Conservation (phyloP, 129 eudicot species). For the Dittrichia graveolens region DNA sequence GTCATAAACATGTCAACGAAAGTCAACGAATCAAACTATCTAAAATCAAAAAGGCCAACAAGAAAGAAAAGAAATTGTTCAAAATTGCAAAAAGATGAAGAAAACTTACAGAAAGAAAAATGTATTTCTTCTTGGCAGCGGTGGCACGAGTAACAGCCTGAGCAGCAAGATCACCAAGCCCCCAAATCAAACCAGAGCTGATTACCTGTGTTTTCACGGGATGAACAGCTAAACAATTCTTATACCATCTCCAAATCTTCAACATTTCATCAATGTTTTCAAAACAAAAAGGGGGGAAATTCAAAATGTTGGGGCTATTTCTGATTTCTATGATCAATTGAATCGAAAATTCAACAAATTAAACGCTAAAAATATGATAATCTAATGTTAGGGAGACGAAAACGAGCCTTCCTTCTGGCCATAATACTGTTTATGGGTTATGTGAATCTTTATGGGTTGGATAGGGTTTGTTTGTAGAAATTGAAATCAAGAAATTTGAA, state of each 20-base stretch:
- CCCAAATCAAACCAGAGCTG: slow-evolving; percentile 89
- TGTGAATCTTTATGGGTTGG: slow-evolving; percentile 22
- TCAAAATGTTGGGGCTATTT: background rate
- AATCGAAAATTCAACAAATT: background rate
- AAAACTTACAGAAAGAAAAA: slow-evolving; percentile 36
- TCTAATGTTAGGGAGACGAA: background rate
- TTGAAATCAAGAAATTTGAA: slow-evolving; percentile 30
- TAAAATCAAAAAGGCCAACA: too few species aligned
- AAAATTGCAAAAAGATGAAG: background rate
- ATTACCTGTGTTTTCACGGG: slow-evolving; percentile 92
- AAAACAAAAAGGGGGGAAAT: background rate
- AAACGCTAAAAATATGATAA: background rate
- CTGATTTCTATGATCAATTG: slow-evolving; percentile 1
- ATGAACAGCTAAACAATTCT: slow-evolving; percentile 62
- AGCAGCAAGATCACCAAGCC: slow-evolving; percentile 86
- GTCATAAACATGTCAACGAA: background rate
- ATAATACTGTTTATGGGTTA: slow-evolving; percentile 23
- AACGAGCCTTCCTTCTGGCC: slow-evolving; percentile 17
- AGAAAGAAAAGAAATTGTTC: background rate
- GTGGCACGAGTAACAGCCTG: slow-evolving; percentile 68
- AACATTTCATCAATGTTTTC: slow-evolving; percentile 42
- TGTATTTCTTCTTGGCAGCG: slow-evolving; percentile 40
- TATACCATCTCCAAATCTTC: slow-evolving; percentile 86
- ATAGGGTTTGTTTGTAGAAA: slow-evolving; percentile 38
- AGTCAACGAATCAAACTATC: background rate